Percentiles rank a stretch among this genome's conserved stretches.
These are phyloP conservation scores for Imleria badia DNA, from an alignment of 768 basidiomycete species.

Conservation along the genomic window DNA sequence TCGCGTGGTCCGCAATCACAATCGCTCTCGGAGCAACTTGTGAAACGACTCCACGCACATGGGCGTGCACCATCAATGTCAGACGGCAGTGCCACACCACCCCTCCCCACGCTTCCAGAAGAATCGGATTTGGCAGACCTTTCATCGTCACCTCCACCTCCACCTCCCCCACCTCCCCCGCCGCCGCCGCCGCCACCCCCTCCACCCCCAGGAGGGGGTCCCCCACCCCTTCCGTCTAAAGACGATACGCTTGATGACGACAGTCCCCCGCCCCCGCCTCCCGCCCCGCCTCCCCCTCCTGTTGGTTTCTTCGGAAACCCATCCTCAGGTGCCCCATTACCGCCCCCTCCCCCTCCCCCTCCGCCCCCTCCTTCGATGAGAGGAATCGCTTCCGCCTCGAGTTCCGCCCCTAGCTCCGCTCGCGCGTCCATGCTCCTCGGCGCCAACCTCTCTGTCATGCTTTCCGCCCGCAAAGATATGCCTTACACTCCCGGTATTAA, in stretches of 20 bases:
- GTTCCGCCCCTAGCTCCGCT: slow-evolving; percentile 45
- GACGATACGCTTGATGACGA: slow-evolving; percentile 13
- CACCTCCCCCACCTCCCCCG: slow-evolving; percentile 23
- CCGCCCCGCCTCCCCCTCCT: slow-evolving; percentile 38
- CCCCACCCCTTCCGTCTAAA: slow-evolving; percentile 18
- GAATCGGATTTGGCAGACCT: slow-evolving; percentile 30
- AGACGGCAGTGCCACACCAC: slow-evolving; percentile 36
- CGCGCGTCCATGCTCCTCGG: slow-evolving; percentile 63
- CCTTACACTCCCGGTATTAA: slow-evolving; percentile 80
- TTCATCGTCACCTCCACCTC: slow-evolving; percentile 27
- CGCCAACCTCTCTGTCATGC: slow-evolving; percentile 52
- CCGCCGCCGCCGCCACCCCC: neutral
- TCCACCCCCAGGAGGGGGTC: slow-evolving; percentile 1
- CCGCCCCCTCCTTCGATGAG: slow-evolving; percentile 33
- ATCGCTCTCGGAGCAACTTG: slow-evolving; percentile 62
- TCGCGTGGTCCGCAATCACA: slow-evolving; percentile 39
- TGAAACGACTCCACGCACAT: slow-evolving; percentile 53
- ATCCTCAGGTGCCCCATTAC: slow-evolving; percentile 21
- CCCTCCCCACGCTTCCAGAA: slow-evolving; percentile 42
- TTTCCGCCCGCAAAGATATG: slow-evolving; percentile 79
- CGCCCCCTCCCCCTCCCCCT: slow-evolving; percentile 38
- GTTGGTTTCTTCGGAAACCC: slow-evolving; percentile 31
- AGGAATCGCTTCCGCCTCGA: slow-evolving; percentile 34
- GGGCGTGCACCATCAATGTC: slow-evolving; percentile 42
- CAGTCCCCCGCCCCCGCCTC: slow-evolving; percentile 32